Conservation (phyloP, 2,329 filamentous ascomycete species). For the Westerdykella sp. region DNA sequence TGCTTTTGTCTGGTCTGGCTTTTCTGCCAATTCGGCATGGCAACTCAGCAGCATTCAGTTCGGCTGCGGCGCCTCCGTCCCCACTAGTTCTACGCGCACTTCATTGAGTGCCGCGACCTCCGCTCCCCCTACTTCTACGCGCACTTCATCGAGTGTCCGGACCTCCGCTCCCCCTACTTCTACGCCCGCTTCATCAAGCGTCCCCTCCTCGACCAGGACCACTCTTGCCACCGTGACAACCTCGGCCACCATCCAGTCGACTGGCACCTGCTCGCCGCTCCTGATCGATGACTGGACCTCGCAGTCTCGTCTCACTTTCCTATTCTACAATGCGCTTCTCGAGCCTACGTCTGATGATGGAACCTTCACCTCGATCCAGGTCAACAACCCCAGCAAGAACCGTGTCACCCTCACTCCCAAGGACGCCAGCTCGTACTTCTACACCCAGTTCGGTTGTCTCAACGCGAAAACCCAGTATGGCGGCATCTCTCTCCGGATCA, state of each 20-base stretch:
- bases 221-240: constrained; percentile 12
- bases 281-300: constrained; percentile 57
- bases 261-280: constrained; percentile 40
- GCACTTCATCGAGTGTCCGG: constrained; percentile 2
- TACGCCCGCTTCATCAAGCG: constrained; percentile 1
- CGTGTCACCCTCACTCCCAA: constrained; percentile 49
- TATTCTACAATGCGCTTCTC: constrained; percentile 55
- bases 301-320: constrained; percentile 56
- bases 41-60: constrained; percentile 46
- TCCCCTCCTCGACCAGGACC: constrained; percentile 5
- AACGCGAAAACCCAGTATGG: constrained; percentile 48
- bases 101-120: constrained; percentile 1
- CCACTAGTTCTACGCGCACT: constrained; percentile 3
- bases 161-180: constrained; percentile 1
- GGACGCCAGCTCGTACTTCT: constrained; percentile 51
- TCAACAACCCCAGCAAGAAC: constrained; percentile 41
- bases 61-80: constrained; percentile 32
- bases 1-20: constrained; percentile 41
- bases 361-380: constrained; percentile 52
- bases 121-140: constrained; percentile 2
- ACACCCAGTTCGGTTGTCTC: constrained; percentile 51
- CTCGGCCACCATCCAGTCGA: constrained; percentile 8
- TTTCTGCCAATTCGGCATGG: constrained; percentile 41
- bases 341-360: constrained; percentile 52
- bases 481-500: constrained; percentile 52